A percentile compares a stretch with the other conserved stretches of the same genome.
Evolutionary conservation across 495 filamentous ascomycete species (phyloP).

Genomic region (Acidiella bohemica): DNA sequence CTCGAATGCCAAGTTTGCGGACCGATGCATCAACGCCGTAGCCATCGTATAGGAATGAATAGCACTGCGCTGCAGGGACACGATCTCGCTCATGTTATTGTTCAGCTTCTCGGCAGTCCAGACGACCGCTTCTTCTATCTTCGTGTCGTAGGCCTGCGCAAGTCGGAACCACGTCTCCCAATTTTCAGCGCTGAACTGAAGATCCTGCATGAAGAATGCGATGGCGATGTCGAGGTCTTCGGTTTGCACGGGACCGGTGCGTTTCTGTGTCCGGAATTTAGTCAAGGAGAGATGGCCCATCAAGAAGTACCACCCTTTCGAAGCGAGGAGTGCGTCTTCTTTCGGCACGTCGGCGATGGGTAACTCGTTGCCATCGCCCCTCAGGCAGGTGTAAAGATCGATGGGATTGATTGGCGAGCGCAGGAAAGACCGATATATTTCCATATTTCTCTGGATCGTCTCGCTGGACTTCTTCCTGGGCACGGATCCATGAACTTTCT

Average conservation of each 20-base stretch:
- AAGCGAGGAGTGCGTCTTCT: conserved; percentile 48
- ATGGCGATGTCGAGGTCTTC: conserved; percentile 78
- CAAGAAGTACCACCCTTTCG: conserved; percentile 85
- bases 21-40: conserved; percentile 54
- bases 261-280: conserved; percentile 76
- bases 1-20: conserved; percentile 47
- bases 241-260: conserved; percentile 58
- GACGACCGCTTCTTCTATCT: conserved; percentile 79
- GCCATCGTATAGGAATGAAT: conserved; percentile 95
- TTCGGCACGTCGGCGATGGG: conserved; percentile 41
- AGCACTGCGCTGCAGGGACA: conserved; percentile 60
- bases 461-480: conserved; percentile 51
- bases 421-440: conserved; percentile 60
- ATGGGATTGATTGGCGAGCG: conserved; percentile 71
- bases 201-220: conserved; percentile 67
- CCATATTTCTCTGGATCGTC: conserved; percentile 58
- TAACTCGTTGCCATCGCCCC: conserved; percentile 45
- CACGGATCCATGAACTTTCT: conserved; percentile 71
- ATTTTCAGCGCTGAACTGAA: conserved; percentile 68
- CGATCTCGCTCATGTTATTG: conserved; percentile 60
- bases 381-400: conserved; percentile 61
- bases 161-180: conserved; percentile 97
- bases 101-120: conserved; percentile 97
- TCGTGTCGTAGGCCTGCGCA: conserved; percentile 79
- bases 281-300: conserved; percentile 77